phyloP scores from a whole-genome alignment of 306 rosid species.

The Crataegus laevigata region DNA sequence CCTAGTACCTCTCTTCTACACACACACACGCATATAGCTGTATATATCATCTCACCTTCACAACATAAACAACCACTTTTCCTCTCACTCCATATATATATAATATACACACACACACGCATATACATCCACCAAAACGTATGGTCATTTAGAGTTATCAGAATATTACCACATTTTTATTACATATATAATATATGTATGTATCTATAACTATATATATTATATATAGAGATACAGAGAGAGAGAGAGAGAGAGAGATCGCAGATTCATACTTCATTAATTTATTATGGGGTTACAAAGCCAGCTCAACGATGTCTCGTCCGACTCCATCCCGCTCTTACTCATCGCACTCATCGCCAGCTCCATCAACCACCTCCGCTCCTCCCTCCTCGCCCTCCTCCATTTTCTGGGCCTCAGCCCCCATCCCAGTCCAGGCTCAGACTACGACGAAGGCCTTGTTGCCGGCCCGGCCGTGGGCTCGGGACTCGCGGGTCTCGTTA shows the following conservation, averaged over 20 bases:
- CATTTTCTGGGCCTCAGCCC: constrained; percentile 38
- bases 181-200: background rate
- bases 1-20: background rate
- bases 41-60: background rate
- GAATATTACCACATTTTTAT: no score
- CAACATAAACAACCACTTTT: background rate
- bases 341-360: constrained; percentile 51
- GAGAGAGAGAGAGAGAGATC: background rate
- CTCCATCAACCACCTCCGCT: constrained; percentile 50
- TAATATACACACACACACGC: no score
- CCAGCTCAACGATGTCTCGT: constrained; percentile 74
- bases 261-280: background rate
- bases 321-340: constrained; percentile 72
- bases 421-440: constrained; percentile 6
- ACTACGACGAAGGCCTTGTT: background rate
- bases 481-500: constrained; percentile 49
- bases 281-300: constrained; percentile 56
- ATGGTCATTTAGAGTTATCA: no score
- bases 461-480: constrained; percentile 40
- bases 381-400: constrained; percentile 33
- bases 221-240: background rate
- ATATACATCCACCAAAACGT: no score
- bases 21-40: background rate
- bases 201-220: background rate
- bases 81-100: background rate